A percentile compares a stretch with the other conserved stretches of the same genome.
Evolutionary conservation across 2,329 filamentous ascomycete species (phyloP).

Genomic region (Dactylella cylindrospora): DNA sequence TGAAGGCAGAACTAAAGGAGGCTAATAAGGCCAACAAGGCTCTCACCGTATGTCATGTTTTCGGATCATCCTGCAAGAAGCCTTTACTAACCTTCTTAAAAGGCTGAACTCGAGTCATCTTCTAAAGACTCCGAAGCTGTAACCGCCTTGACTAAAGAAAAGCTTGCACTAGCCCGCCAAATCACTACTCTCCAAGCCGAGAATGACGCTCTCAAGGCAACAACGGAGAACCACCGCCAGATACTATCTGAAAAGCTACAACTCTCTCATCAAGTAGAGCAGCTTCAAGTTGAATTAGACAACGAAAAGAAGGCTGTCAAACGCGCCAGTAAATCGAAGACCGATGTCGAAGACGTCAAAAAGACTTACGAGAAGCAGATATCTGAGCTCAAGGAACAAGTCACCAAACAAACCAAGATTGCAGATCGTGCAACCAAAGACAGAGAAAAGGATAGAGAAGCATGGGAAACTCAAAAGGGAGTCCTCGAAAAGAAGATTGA

Average conservation of each 20-base stretch:
- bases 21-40: constrained; percentile 50
- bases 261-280: constrained; percentile 57
- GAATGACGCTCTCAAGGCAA: constrained; percentile 63
- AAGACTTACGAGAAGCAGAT: constrained; percentile 26
- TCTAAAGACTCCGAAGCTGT: constrained; percentile 27
- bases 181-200: constrained; percentile 64
- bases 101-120: constrained; percentile 41
- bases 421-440: constrained; percentile 34
- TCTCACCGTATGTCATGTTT: constrained; percentile 16
- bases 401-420: constrained; percentile 39
- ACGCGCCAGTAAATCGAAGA: constrained; percentile 37
- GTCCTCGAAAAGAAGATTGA: constrained; percentile 46
- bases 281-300: constrained; percentile 58
- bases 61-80: not conserved
- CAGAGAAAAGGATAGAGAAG: constrained; percentile 29
- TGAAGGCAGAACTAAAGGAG: constrained; percentile 53
- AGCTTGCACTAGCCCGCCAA: constrained; percentile 49
- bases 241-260: constrained; percentile 58
- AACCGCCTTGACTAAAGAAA: constrained; percentile 34
- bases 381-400: constrained; percentile 34
- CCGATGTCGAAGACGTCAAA: constrained; percentile 30
- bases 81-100: constrained; percentile 2
- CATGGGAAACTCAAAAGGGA: constrained; percentile 39
- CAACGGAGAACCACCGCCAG: constrained; percentile 60
- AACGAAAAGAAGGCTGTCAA: constrained; percentile 55